Evolutionary conservation across 1,139 yeast species (phyloP).

Genomic region (Yamadazyma atmosphaerica): DNA sequence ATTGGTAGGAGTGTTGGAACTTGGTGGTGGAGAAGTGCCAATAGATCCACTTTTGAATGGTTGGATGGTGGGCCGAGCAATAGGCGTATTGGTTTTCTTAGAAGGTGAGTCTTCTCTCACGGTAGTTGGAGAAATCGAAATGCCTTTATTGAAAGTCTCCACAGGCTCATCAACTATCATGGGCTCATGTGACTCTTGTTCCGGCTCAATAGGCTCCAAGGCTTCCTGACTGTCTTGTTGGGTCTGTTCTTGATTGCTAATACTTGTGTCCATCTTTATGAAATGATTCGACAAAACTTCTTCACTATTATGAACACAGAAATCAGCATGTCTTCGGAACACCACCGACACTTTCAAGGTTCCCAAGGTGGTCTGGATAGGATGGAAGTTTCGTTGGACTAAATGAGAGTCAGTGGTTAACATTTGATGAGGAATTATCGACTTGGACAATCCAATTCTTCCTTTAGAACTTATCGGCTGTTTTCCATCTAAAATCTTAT

Average conservation of each 20-base stretch:
- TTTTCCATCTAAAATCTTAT: slow-evolving; percentile 73
- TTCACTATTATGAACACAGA: slow-evolving; percentile 67
- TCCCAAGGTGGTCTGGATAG: slow-evolving; percentile 76
- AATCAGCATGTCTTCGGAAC: slow-evolving; percentile 70
- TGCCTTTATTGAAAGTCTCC: slow-evolving; percentile 3
- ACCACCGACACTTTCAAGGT: slow-evolving; percentile 72
- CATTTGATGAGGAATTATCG: slow-evolving; percentile 51
- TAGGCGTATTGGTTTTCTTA: slow-evolving; percentile 21
- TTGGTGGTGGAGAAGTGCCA: slow-evolving; percentile 47
- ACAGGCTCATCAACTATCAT: too few relatives aligned
- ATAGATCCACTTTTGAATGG: slow-evolving; percentile 66
- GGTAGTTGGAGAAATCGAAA: slow-evolving; percentile 34
- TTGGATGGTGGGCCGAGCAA: slow-evolving; percentile 42
- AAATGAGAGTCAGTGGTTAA: slow-evolving; percentile 51
- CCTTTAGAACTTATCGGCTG: slow-evolving; percentile 80
- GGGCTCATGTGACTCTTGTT: neutral
- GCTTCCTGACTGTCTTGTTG: neutral
- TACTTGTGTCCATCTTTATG: slow-evolving; percentile 16
- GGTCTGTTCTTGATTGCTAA: neutral
- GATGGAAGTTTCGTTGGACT: slow-evolving; percentile 60
- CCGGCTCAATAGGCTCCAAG: neutral
- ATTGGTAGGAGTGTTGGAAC: slow-evolving; percentile 22
- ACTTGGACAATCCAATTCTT: slow-evolving; percentile 76
- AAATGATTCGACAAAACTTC: slow-evolving; percentile 60
- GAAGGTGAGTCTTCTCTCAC: slow-evolving; percentile 14